Conservation (phyloP, 2,329 filamentous ascomycete genomes). For the Epichloe sibirici region DNA sequence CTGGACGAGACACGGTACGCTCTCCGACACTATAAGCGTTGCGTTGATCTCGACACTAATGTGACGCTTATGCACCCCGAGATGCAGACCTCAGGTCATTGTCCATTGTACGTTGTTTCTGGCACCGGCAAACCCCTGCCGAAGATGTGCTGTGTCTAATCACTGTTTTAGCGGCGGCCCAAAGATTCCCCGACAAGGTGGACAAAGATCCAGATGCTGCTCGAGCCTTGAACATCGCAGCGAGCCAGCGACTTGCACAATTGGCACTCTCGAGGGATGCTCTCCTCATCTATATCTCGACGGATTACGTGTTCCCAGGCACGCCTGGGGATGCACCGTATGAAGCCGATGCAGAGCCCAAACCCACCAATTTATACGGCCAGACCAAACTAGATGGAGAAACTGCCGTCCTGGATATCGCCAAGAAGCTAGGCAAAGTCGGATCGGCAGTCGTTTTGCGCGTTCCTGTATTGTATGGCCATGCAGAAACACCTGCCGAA, state of each 20-base stretch:
- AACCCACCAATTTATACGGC: conserved; percentile 65
- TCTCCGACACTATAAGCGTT: not conserved
- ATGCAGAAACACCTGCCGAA: conserved; percentile 57
- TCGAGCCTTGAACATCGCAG: conserved; percentile 59
- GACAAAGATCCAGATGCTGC: conserved; percentile 68
- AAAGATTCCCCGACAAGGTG: conserved; percentile 78
- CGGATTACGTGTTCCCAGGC: conserved; percentile 70
- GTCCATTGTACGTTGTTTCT: conserved; percentile 53
- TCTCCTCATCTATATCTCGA: conserved; percentile 67
- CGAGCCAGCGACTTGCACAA: conserved; percentile 53
- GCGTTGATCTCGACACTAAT: not conserved
- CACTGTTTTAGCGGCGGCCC: conserved; percentile 55
- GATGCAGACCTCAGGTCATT: conserved; percentile 58
- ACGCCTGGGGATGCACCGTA: conserved; percentile 74
- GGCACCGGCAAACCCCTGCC: not conserved
- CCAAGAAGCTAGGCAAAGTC: conserved; percentile 30
- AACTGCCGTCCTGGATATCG: conserved; percentile 52
- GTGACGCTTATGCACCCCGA: not conserved
- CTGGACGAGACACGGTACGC: conserved; percentile 45
- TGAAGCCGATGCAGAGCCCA: conserved; percentile 46
- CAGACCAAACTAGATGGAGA: conserved; percentile 51
- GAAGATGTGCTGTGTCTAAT: not conserved
- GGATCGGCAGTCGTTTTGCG: conserved; percentile 58
- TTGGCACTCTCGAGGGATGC: conserved; percentile 50
- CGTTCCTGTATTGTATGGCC: conserved; percentile 75